phyloP scores from a whole-genome alignment of 1,284 basidiomycete genomes.

The Sporisorium iseilematis-ciliati region DNA sequence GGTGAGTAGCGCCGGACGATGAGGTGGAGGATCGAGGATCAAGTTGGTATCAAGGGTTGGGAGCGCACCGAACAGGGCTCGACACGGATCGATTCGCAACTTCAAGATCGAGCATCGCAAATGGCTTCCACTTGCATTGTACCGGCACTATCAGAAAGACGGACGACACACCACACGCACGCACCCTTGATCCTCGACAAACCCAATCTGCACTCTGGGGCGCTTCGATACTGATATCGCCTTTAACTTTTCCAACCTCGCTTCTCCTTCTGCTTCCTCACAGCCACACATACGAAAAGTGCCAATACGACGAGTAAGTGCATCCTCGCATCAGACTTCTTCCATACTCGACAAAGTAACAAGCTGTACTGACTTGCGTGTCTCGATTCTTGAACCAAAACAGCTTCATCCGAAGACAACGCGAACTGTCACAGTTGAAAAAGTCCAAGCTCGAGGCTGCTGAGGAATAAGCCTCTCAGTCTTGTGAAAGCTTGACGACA shows the following conservation, averaged over 20 bases:
- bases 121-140: too few relatives aligned
- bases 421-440: conserved; percentile 54
- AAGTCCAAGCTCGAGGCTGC: conserved; percentile 35
- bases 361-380: not conserved
- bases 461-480: conserved; percentile 41
- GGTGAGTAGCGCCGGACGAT: conserved; percentile 68
- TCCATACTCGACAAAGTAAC: not conserved
- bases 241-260: not conserved
- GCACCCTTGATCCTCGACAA: not conserved
- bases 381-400: too few relatives aligned
- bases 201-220: not conserved
- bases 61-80: too few relatives aligned
- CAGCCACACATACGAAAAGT: conserved; percentile 67
- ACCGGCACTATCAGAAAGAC: too few relatives aligned
- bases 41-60: not conserved
- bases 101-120: too few relatives aligned
- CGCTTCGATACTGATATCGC: conserved; percentile 14
- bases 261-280: too few relatives aligned
- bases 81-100: too few relatives aligned
- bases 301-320: conserved; percentile 67
- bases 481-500: too few relatives aligned
- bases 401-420: conserved; percentile 61
- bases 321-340: too few relatives aligned
- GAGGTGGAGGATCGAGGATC: too few relatives aligned
- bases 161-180: not conserved